These are phyloP conservation scores for Colletotrichum melonis DNA, from an alignment of 2,329 filamentous ascomycete species.

Conservation along the genomic window DNA sequence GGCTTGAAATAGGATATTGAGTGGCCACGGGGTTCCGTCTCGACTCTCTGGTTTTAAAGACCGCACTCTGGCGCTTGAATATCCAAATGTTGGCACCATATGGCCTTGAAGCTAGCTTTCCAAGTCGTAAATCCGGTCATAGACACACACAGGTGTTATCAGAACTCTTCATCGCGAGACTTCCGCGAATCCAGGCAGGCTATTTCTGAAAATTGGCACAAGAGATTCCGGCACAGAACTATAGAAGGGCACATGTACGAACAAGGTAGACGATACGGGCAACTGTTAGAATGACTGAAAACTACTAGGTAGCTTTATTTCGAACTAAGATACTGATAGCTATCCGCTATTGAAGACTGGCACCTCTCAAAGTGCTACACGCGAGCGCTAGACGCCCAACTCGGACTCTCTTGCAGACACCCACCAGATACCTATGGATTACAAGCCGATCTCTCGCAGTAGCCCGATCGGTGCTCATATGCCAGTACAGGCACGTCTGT, in stretches of 20 bases:
- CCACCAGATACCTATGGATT: no score
- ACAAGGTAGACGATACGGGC: background rate
- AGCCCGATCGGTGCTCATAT: no score
- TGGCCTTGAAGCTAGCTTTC: background rate
- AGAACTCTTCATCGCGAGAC: background rate
- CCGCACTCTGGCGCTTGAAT: background rate
- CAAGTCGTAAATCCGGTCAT: background rate
- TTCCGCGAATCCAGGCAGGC: background rate
- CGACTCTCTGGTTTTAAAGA: no score
- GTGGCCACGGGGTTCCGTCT: no score
- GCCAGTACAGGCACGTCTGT: no score
- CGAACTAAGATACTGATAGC: background rate
- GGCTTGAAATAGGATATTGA: no score
- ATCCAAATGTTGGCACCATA: fast-evolving
- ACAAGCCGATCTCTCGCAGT: no score
- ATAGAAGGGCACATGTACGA: background rate
- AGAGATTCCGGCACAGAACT: background rate
- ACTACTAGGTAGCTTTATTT: background rate
- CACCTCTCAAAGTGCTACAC: background rate
- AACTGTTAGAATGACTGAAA: background rate
- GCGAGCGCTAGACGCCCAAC: background rate
- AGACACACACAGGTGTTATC: background rate
- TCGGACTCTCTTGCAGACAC: no score
- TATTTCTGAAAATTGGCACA: background rate
- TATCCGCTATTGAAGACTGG: background rate